Evolutionary conservation across 2,329 filamentous ascomycete species (phyloP), one percentile per base, ranked within the genome.

Genomic region (Epichloe uncinata): DNA sequence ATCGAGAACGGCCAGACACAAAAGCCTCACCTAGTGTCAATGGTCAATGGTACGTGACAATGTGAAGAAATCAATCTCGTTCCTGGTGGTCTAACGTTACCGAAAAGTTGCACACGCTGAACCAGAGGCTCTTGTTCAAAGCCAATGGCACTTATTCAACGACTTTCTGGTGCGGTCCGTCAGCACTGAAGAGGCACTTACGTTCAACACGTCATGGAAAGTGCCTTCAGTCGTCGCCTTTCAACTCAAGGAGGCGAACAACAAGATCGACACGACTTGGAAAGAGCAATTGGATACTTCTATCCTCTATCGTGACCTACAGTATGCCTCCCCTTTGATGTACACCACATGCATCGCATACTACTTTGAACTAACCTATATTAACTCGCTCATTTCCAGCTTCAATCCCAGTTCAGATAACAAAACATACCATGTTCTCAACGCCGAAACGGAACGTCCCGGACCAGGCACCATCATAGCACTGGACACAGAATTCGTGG

Each of bases 401-500:
- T 63, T 65, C 22, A 64, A 69, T 48, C 56, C 65, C 35, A 40
- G 50, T 11, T 33, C 47, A 18, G 48, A 45, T 13, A 49, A 69
- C 20, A 75, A 75, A 56, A 81, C 78, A 0, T 85, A 86, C 54
- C 73, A 72, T 13, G 67, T 78, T 0, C 72, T 89, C 1, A 69
- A 79, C 33, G 63, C 72, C 0, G 59, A 71, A 1, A 69, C 66
- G 0, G 90, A 96, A 66, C 74, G 73, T 6, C 88, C 87, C 1
- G 75, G 77, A 0, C 75, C 83, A 0, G 79, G 83, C 13, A 88
- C 81, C 2, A 84, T 93, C 11, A 79, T 96, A 42, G 93, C 90
- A 1, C 80, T 98, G 5, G 93, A 98, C 62, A 95, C 94, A 0
- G 93, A 98, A 65, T 98, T 98, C 58, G 94, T 98, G 7, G 84